Percentiles rank a stretch among this genome's conserved stretches.
Conservation (phyloP, 2,329 filamentous ascomycete species). For the Chaetomiaceae sp. region DNA sequence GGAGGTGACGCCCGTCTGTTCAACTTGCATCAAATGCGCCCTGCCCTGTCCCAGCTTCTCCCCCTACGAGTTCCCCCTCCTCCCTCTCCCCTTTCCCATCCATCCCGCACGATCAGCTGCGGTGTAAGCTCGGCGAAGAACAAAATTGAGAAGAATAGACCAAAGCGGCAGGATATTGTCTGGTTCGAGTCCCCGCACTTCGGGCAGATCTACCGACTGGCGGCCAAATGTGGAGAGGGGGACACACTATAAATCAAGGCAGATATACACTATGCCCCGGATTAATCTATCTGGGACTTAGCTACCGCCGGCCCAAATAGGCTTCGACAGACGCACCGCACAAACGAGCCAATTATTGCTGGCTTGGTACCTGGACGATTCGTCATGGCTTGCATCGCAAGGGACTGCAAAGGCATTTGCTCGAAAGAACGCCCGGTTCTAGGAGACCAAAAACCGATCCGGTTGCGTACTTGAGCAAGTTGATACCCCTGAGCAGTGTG, state of each 20-base stretch:
- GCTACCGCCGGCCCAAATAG: conserved; percentile 5
- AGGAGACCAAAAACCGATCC: no score
- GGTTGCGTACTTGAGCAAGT: neutral
- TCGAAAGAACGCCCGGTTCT: no score
- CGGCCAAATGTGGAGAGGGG: conserved; percentile 2
- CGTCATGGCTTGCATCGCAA: neutral
- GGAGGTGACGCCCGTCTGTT: no score
- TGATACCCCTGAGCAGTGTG: neutral
- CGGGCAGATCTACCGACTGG: conserved; percentile 8
- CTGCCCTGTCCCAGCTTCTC: neutral
- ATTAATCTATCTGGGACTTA: conserved; percentile 16
- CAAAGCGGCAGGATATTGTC: conserved; percentile 1
- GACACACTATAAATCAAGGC: conserved; percentile 7
- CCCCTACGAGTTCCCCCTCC: neutral
- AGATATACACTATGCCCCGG: conserved; percentile 7
- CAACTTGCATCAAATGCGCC: no score
- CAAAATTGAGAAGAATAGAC: neutral
- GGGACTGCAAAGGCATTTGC: no score
- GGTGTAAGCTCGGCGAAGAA: neutral
- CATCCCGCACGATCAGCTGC: neutral
- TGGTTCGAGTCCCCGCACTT: conserved; percentile 5
- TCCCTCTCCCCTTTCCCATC: neutral
- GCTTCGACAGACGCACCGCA: neutral
- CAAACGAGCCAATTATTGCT: neutral
- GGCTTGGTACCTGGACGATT: neutral